Evolutionary conservation across 2,329 filamentous ascomycete species (phyloP), one percentile per base, ranked within the genome.

Genomic region (Neonectria hederae): DNA sequence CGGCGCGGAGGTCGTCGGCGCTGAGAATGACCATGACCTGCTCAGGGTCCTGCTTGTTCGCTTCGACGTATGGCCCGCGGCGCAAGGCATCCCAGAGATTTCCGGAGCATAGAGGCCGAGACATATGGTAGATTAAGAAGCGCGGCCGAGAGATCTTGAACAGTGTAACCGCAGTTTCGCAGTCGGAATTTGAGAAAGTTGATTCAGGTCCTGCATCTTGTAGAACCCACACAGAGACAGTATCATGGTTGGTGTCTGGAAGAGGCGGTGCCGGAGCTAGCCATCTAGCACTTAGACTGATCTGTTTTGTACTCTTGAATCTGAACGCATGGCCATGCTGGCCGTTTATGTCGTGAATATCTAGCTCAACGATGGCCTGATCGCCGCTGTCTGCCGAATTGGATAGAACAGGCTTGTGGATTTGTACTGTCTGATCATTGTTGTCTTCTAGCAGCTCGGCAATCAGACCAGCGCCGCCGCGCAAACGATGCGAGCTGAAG

Each of bases 41-140:
- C n/a, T 51, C 48, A 8, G 48, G 48, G 11, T 51, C 48, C 28
- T 26, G 48, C 10, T 19, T 21, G 19, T 19, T 35, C 10, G 28
- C 3, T 5, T 32, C 26, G n/a, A 51, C 28, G 10, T 21, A 51
- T 2, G 48, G 28, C n/a, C 48, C 48, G 9, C 28, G 28, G n/a
- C 48, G 48, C 48, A 51, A 51, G 4, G 28, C 6, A 13, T 51
- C 48, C 48, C 48, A 51, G 9, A 51, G 30, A 13, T 30, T 51
- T 6, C 48, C 48, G 2, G n/a, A 28, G 48, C 48, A 51, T 35
- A 51, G 48, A 32, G 48, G 48, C 7, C 28, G 28, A 8, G 28
- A 51, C 48, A 51, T 51, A 28, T 51, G 48, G 48, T 32, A 51
- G 48, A 51, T 51, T 11, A 32, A 5, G n/a, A 51, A 51, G 17